phyloP scores from a whole-genome alignment of 2,329 filamentous ascomycete species.

The Leptographium lundbergii region DNA sequence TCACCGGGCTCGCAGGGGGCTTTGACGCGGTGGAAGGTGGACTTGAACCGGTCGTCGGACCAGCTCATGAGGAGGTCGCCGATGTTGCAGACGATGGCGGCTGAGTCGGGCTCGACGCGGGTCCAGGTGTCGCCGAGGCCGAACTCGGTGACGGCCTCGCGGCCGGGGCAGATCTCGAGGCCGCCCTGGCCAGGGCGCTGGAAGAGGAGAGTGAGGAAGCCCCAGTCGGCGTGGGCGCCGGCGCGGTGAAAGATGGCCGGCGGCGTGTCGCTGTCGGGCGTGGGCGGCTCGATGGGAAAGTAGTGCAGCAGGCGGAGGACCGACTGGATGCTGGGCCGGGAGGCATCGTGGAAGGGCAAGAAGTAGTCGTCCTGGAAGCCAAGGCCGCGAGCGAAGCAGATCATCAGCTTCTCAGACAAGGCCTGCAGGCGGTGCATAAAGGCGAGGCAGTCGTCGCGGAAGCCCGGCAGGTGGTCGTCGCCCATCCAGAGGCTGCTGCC shows the following conservation, averaged over 20 bases:
- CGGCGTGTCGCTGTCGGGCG: conserved; percentile 22
- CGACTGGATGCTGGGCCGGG: conserved; percentile 36
- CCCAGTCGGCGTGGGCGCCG: conserved; percentile 49
- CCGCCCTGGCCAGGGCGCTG: conserved; percentile 47
- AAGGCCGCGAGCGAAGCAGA: conserved; percentile 44
- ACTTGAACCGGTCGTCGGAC: conserved; percentile 56
- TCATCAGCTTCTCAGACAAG: conserved; percentile 43
- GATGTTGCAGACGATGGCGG: conserved; percentile 51
- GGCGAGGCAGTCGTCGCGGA: conserved; percentile 26
- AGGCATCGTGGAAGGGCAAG: conserved; percentile 37
- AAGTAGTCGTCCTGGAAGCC: conserved; percentile 36
- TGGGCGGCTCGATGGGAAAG: conserved; percentile 9
- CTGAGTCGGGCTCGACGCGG: conserved; percentile 40
- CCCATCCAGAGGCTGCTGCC: conserved; percentile 31
- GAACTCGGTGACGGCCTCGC: conserved; percentile 46
- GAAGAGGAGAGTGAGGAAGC: conserved; percentile 49
- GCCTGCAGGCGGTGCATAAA: conserved; percentile 44
- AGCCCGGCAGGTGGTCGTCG: conserved; percentile 32
- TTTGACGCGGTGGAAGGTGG: conserved; percentile 52
- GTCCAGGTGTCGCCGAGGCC: conserved; percentile 50
- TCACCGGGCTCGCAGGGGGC: conserved; percentile 38
- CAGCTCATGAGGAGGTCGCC: conserved; percentile 55
- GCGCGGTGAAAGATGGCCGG: conserved; percentile 41
- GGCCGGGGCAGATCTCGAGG: conserved; percentile 51
- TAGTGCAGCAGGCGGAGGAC: conserved; percentile 25